These are phyloP conservation scores for Mangifera indica DNA, from an alignment of 345 rosid species.

Conservation along the genomic window DNA sequence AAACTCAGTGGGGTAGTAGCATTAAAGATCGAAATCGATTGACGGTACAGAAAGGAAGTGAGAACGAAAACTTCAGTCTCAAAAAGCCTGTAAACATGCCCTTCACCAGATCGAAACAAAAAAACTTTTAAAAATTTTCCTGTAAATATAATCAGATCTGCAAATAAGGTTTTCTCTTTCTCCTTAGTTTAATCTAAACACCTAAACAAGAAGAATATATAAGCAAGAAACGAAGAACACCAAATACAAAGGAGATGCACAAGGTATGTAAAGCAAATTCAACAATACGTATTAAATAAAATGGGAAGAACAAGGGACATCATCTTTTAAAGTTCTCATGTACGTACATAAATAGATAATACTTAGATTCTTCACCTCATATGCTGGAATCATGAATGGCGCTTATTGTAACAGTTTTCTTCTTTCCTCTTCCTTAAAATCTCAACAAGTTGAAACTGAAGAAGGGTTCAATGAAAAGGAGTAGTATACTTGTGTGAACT, in stretches of 20 bases:
- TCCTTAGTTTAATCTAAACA: not conserved
- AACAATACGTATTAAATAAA: conserved; percentile 1
- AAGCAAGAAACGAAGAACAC: not conserved
- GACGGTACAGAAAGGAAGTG: not conserved
- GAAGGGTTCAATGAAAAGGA: conserved; percentile 11
- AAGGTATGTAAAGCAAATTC: not conserved
- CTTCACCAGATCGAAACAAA: not conserved
- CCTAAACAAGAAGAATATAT: not conserved
- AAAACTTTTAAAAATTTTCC: not conserved
- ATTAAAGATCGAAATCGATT: not conserved
- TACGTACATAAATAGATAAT: conserved; percentile 7
- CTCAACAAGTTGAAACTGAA: not conserved
- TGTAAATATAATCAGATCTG: conserved; percentile 5
- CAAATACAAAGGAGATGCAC: not conserved
- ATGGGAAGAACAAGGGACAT: conserved; percentile 20
- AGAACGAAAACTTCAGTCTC: not conserved
- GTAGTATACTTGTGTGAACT: conserved; percentile 11
- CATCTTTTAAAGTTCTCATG: conserved; percentile 15
- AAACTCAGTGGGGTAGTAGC: too few relatives aligned
- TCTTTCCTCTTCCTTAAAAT: conserved; percentile 9
- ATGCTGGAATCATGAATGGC: conserved; percentile 1
- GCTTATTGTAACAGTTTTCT: conserved; percentile 2
- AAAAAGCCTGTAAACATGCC: not conserved
- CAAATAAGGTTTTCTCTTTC: not conserved
- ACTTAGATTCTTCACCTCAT: conserved; percentile 18